Evolutionary conservation across 2,329 filamentous ascomycete genomes (phyloP), one percentile per base, ranked within the genome.

Genomic region (Paracamarosporium sp.): DNA sequence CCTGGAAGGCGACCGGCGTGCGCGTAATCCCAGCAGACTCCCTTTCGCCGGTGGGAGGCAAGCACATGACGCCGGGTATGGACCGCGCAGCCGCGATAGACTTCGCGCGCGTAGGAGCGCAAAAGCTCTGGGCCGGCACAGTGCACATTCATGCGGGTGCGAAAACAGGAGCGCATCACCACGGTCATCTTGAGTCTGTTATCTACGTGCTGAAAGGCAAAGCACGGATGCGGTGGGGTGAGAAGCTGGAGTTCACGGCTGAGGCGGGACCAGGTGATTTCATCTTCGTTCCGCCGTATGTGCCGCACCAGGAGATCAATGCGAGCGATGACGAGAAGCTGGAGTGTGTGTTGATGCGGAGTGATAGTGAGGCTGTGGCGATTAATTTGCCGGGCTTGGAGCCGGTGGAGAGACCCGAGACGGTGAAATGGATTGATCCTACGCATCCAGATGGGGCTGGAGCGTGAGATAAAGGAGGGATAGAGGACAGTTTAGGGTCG

Each of bases 251-350:
- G 25, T 46, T 46, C 27, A 46, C 43, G 15, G 43, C 43, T 4
- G 43, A 46, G 27, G 43, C 43, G 4, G 43, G 43, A n/a, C 43
- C 43, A 8, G 43, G 43, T 1, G 43, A 46, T 31, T 46, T 46
- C n/a, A 46, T 46, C 27, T 46, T 46, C 15, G 43, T 46, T 4
- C 43, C 43, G n/a, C 43, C 43, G 43, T 46, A 46, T 30, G 43
- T 46, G 43, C 43, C 43, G 27, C 43, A 46, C 11, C 43, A 46
- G 43, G 43, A 46, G 27, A 46, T 46, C 43, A 46, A 46, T 46
- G 43, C 43, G 27, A 46, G 27, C 13, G 27, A 30, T 20, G 25
- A 46, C 6, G 43, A 46, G 43, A 31, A 46, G 27, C 43, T 46
- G 13, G 43, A 46, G 27, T 46, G 43, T 46, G 43, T 46, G 43